These are phyloP conservation scores for Chlamydomonas applanata DNA, from an alignment of 139 green algal genomes.

Conservation along the genomic window DNA sequence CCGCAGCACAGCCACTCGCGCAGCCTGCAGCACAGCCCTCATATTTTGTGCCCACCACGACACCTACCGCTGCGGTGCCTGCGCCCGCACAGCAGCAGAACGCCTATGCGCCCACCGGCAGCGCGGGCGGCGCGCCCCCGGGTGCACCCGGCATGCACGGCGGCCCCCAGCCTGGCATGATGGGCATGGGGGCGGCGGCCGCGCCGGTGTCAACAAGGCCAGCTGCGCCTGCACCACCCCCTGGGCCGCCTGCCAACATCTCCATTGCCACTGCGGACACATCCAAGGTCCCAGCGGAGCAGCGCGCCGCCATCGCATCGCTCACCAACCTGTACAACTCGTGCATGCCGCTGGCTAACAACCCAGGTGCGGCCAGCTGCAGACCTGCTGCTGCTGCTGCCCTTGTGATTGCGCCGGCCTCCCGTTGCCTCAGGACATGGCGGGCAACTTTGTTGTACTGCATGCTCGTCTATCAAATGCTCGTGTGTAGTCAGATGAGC, in stretches of 20 bases:
- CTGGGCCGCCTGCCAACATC: conserved; percentile 75
- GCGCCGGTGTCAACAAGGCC: conserved; percentile 26
- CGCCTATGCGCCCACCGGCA: conserved; percentile 18
- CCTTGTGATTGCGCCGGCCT: too few species aligned
- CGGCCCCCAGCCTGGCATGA: not conserved
- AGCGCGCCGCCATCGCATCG: conserved; percentile 60
- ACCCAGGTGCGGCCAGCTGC: conserved; percentile 54
- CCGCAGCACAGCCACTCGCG: conserved; percentile 9
- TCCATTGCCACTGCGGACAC: conserved; percentile 67
- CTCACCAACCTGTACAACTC: conserved; percentile 73
- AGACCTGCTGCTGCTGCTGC: conserved; percentile 4
- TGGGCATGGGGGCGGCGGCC: not conserved
- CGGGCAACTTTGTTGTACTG: too few species aligned
- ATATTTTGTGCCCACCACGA: conserved; percentile 36
- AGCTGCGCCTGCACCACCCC: conserved; percentile 43
- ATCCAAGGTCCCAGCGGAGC: conserved; percentile 55
- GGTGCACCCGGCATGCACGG: not conserved
- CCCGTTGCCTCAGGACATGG: too few species aligned
- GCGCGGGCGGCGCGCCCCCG: not conserved
- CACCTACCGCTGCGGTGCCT: conserved; percentile 22
- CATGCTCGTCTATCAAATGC: too few species aligned
- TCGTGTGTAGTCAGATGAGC: too few species aligned
- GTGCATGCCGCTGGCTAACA: conserved; percentile 52
- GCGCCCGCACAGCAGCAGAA: conserved; percentile 9
- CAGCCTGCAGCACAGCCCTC: conserved; percentile 11